phyloP scores from a whole-genome alignment of 2,329 filamentous ascomycete species.

The Thelonectria blattea region DNA sequence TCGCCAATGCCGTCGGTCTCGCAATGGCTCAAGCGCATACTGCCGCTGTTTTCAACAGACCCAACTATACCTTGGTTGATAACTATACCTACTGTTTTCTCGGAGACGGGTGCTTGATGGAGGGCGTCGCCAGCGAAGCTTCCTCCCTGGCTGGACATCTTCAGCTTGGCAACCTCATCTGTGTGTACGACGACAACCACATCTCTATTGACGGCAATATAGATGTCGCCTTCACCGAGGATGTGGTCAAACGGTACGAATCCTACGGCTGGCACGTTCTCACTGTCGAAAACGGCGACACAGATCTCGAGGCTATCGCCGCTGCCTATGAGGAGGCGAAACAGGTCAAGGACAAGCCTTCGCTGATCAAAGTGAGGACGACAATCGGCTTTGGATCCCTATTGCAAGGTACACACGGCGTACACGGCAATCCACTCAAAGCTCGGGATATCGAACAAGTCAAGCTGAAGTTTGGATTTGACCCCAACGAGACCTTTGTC shows the following conservation, averaged over 20 bases:
- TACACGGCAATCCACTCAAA: constrained; percentile 97
- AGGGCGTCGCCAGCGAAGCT: constrained; percentile 61
- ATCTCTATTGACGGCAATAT: constrained; percentile 62
- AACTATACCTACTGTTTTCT: constrained; percentile 61
- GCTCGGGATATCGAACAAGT: constrained; percentile 90
- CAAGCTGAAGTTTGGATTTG: constrained; percentile 95
- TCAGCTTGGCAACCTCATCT: constrained; percentile 56
- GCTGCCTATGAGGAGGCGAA: constrained; percentile 51
- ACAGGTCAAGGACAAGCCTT: constrained; percentile 49
- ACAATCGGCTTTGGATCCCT: constrained; percentile 70
- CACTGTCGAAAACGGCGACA: constrained; percentile 56
- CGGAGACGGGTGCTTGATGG: constrained; percentile 61
- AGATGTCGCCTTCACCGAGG: constrained; percentile 58
- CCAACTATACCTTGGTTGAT: constrained; percentile 53
- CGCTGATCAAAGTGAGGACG: constrained; percentile 63
- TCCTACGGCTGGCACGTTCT: constrained; percentile 60
- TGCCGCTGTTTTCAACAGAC: constrained; percentile 56
- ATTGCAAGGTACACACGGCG: constrained; percentile 90
- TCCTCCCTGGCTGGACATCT: constrained; percentile 59
- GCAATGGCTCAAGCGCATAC: constrained; percentile 62
- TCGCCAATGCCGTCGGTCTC: constrained; percentile 62
- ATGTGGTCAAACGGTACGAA: constrained; percentile 61
- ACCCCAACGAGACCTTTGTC: constrained; percentile 89
- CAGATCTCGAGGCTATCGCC: constrained; percentile 54
- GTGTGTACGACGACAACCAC: constrained; percentile 65